A percentile compares a stretch with the other conserved stretches of the same genome.
phyloP scores from a whole-genome alignment of 306 rosid genomes.

The Dalbergia cochinchinensis region DNA sequence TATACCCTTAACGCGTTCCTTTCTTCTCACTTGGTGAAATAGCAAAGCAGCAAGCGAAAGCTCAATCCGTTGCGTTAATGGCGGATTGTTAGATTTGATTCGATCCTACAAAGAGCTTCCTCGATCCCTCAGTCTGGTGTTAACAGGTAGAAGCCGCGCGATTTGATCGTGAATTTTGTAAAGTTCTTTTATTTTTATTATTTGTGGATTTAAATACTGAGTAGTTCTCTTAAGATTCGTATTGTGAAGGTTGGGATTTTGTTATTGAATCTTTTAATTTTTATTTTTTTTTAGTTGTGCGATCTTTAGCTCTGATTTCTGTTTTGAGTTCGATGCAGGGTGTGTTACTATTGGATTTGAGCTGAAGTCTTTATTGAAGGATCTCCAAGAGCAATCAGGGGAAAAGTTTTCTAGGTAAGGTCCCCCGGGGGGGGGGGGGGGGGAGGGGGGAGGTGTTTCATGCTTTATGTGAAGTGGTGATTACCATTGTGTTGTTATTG shows the following conservation, averaged over 20 bases:
- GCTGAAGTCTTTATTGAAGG: constrained; percentile 46
- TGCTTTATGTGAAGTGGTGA: background rate
- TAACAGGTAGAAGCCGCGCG: constrained; percentile 19
- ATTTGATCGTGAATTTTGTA: constrained; percentile 7
- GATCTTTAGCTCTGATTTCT: constrained; percentile 11
- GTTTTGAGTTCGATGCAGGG: constrained; percentile 36
- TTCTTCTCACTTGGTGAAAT: constrained; percentile 28
- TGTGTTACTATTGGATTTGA: constrained; percentile 44
- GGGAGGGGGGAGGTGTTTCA: background rate
- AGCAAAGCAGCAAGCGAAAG: constrained; percentile 28
- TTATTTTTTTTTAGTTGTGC: background rate
- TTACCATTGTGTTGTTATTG: constrained; percentile 34
- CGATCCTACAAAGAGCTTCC: background rate
- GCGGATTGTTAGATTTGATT: constrained; percentile 44
- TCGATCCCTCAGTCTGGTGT: constrained; percentile 27
- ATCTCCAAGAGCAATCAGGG: constrained; percentile 3
- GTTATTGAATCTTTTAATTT: background rate
- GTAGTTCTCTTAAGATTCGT: background rate
- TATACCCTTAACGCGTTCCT: constrained; percentile 20
- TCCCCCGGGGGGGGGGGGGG: too few relatives aligned
- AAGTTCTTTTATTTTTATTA: background rate
- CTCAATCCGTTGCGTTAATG: constrained; percentile 41
- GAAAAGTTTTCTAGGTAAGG: constrained; percentile 20
- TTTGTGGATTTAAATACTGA: background rate
- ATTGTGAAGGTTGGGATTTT: background rate